phyloP scores from a whole-genome alignment of 768 basidiomycete genomes.

The Trametes cingulata region DNA sequence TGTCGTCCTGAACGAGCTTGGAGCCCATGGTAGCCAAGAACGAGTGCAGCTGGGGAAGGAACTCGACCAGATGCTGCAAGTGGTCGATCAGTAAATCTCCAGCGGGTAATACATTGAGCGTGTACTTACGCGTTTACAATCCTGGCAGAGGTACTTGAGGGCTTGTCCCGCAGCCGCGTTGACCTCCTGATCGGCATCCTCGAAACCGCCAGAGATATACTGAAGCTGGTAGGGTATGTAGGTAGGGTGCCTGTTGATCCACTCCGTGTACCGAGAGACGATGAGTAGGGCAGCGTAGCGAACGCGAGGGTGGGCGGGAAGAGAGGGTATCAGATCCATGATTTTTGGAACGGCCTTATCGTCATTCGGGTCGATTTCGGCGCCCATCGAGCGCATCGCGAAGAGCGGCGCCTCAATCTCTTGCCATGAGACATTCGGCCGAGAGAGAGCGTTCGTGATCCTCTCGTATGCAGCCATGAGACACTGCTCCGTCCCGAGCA shows the following conservation, averaged over 20 bases:
- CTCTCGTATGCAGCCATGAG: conserved; percentile 79
- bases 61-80: conserved; percentile 81
- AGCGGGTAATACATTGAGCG: not conserved
- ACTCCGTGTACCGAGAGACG: conserved; percentile 94
- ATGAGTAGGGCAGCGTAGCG: conserved; percentile 95
- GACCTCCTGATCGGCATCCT: conserved; percentile 77
- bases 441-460: conserved; percentile 72
- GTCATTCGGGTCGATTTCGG: conserved; percentile 83
- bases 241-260: conserved; percentile 87
- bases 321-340: conserved; percentile 88
- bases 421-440: conserved; percentile 79
- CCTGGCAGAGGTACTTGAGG: conserved; percentile 94
- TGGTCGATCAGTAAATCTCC: not conserved
- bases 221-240: conserved; percentile 85
- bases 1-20: conserved; percentile 84
- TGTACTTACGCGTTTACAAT: conserved; percentile 77
- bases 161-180: conserved; percentile 94
- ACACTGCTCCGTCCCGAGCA: conserved; percentile 85
- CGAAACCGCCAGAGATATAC: conserved; percentile 92
- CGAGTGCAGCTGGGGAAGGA: conserved; percentile 86
- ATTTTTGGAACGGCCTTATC: conserved; percentile 90
- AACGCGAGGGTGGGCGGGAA: conserved; percentile 88
- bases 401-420: conserved; percentile 97
- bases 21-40: conserved; percentile 81
- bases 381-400: conserved; percentile 98